Percentiles rank a stretch among this genome's conserved stretches.
Conservation (phyloP, 306 rosid species). For the Dryas octopetala region DNA sequence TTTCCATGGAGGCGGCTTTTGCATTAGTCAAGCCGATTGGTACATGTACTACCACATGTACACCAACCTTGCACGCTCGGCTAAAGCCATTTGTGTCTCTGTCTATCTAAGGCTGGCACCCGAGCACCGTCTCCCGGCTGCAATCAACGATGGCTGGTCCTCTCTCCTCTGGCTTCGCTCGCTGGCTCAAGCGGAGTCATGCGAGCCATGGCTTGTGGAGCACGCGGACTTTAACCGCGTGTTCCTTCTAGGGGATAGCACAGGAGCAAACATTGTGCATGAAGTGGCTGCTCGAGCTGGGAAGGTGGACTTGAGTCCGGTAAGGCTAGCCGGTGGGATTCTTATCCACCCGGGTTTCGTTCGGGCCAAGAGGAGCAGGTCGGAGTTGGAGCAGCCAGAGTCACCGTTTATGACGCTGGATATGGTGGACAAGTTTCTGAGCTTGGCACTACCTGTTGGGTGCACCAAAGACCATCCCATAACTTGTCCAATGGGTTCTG, state of each 20-base stretch:
- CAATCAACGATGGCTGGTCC: conserved; percentile 42
- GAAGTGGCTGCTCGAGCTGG: conserved; percentile 47
- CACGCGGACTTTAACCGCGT: conserved; percentile 50
- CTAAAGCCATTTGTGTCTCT: conserved; percentile 45
- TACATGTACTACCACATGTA: conserved; percentile 57
- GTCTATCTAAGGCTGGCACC: conserved; percentile 56
- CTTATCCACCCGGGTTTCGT: conserved; percentile 59
- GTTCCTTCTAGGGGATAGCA: conserved; percentile 74
- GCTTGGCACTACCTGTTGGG: conserved; percentile 46
- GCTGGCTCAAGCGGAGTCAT: conserved; percentile 30
- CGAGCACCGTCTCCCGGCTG: conserved; percentile 67
- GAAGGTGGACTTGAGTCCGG: conserved; percentile 30
- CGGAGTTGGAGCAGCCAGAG: conserved; percentile 61
- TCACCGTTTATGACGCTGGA: conserved; percentile 58
- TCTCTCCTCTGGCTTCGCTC: conserved; percentile 57
- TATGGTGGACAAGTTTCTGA: conserved; percentile 63
- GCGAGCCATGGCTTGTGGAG: conserved; percentile 36
- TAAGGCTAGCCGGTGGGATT: conserved; percentile 51
- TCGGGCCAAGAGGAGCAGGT: conserved; percentile 46
- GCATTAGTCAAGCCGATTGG: conserved; percentile 66
- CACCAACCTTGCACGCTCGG: conserved; percentile 30
- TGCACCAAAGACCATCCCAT: conserved; percentile 63
- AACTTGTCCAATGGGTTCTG: conserved; percentile 67
- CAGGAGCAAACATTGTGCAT: conserved; percentile 66
- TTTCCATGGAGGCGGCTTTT: conserved; percentile 77